phyloP scores from a whole-genome alignment of 2,329 filamentous ascomycete species.

The Thelonectria olida region DNA sequence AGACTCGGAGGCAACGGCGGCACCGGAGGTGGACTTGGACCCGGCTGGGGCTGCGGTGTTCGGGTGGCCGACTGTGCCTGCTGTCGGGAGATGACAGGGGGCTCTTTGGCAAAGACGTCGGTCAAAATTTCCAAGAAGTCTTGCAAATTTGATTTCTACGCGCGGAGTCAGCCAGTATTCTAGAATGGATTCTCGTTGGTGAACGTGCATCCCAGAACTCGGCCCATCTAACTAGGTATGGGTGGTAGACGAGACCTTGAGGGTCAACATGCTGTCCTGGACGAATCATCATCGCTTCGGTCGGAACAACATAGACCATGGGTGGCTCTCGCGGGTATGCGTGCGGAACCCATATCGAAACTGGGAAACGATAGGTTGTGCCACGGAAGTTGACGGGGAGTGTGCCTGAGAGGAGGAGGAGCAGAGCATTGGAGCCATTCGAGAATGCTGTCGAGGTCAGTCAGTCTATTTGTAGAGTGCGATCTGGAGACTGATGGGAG shows the following conservation, averaged over 20 bases:
- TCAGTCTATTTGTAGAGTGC: constrained; percentile 17
- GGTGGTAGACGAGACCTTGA: constrained; percentile 94
- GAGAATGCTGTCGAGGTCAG: constrained; percentile 74
- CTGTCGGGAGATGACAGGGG: constrained; percentile 83
- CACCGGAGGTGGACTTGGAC: constrained; percentile 68
- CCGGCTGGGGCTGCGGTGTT: constrained; percentile 36
- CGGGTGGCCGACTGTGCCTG: constrained; percentile 52
- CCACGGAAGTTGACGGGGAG: constrained; percentile 92
- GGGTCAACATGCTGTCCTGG: constrained; percentile 95
- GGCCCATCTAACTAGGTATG: constrained; percentile 90
- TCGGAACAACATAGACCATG: constrained; percentile 87
- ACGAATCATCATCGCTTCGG: constrained; percentile 86
- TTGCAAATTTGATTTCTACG: constrained; percentile 80
- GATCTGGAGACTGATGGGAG: constrained; percentile 37
- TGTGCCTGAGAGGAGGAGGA: constrained; percentile 87
- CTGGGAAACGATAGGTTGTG: constrained; percentile 87
- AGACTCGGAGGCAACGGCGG: constrained; percentile 77
- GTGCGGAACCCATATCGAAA: constrained; percentile 93
- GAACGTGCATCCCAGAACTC: constrained; percentile 86
- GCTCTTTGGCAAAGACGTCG: constrained; percentile 93
- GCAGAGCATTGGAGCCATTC: constrained; percentile 84
- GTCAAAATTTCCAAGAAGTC: constrained; percentile 85
- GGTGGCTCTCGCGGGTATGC: constrained; percentile 88
- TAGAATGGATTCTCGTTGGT: not conserved
- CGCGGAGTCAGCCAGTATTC: constrained; percentile 11